Conservation (phyloP, 805 yeast genomes). For the Peterozyma toletana region DNA sequence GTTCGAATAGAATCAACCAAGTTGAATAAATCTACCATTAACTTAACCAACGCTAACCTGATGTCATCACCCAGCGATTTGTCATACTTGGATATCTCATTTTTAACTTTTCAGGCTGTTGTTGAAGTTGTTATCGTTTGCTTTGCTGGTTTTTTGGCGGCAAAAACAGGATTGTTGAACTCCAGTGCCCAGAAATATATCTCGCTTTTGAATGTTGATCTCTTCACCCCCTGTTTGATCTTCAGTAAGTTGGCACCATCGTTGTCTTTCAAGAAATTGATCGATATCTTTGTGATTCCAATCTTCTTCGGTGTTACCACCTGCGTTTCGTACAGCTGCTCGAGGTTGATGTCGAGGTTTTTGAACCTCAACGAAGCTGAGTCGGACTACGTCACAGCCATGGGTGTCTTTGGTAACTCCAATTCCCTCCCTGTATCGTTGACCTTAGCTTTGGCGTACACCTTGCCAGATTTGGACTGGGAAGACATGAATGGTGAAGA, state of each 20-base stretch:
- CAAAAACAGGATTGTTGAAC: slow-evolving; percentile 61
- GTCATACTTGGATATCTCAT: slow-evolving; percentile 39
- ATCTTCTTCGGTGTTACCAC: slow-evolving; percentile 80
- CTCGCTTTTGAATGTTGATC: slow-evolving; percentile 74
- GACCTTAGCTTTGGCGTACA: slow-evolving; percentile 69
- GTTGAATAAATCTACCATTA: no score
- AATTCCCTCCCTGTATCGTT: slow-evolving; percentile 92
- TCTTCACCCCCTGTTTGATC: slow-evolving; percentile 93
- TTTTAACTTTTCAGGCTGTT: slow-evolving; percentile 85
- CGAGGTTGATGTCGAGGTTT: slow-evolving; percentile 44
- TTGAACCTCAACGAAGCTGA: slow-evolving; percentile 65
- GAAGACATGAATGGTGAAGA: slow-evolving; percentile 57
- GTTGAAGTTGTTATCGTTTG: slow-evolving; percentile 85
- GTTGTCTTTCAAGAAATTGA: slow-evolving; percentile 65
- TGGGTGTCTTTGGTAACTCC: slow-evolving; percentile 95
- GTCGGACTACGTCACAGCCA: slow-evolving; percentile 87
- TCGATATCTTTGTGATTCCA: slow-evolving; percentile 81
- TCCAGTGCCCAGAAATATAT: slow-evolving; percentile 72
- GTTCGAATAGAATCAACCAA: no score
- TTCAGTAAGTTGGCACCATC: slow-evolving; percentile 70
- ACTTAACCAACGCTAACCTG: no score
- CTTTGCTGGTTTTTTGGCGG: slow-evolving; percentile 79
- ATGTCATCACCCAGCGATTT: slow-evolving; percentile 10
- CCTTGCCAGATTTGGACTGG: slow-evolving; percentile 73
- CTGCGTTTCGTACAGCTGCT: slow-evolving; percentile 59